Evolutionary conservation across 2,329 filamentous ascomycete genomes (phyloP).

Genomic region (Akanthomyces uredinophilus): DNA sequence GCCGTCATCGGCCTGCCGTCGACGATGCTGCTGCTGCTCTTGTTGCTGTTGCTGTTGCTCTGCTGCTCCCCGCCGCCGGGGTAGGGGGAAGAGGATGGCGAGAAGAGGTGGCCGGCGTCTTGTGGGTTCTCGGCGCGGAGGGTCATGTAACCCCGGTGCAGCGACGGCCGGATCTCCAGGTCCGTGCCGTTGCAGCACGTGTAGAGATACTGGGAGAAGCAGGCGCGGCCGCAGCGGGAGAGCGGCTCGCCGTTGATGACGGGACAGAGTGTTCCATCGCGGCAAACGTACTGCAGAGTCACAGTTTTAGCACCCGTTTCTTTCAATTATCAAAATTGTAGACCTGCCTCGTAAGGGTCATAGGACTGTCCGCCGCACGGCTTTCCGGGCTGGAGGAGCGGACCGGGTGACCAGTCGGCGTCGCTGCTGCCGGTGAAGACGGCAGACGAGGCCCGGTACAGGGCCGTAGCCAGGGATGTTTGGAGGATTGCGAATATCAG

Average conservation of each 20-base stretch:
- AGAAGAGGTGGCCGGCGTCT: slow-evolving; percentile 1
- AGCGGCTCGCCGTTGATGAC: slow-evolving; percentile 29
- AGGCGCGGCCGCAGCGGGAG: slow-evolving; percentile 29
- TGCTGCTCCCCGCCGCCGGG: background rate
- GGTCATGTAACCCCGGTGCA: slow-evolving; percentile 7
- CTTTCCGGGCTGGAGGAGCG: background rate
- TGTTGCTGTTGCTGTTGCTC: background rate
- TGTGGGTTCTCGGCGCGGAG: slow-evolving; percentile 28
- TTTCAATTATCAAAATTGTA: too few species aligned
- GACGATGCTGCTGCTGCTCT: slow-evolving; percentile 14
- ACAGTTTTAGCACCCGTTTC: too few species aligned
- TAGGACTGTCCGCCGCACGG: background rate
- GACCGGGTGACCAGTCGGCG: background rate
- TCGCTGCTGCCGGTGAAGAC: background rate
- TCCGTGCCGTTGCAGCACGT: slow-evolving; percentile 11
- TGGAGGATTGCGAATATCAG: too few species aligned
- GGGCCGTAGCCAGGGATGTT: background rate
- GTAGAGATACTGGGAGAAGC: slow-evolving; percentile 30
- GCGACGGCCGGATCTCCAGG: background rate
- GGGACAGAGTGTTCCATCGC: slow-evolving; percentile 29
- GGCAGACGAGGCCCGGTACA: background rate
- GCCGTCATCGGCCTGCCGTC: slow-evolving; percentile 27
- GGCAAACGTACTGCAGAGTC: slow-evolving; percentile 26
- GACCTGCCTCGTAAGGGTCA: background rate
- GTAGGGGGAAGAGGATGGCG: background rate